Evolutionary conservation across 1,284 basidiomycete species (phyloP), one percentile per base, ranked within the genome.

Genomic region (Porogramme epimiltina): DNA sequence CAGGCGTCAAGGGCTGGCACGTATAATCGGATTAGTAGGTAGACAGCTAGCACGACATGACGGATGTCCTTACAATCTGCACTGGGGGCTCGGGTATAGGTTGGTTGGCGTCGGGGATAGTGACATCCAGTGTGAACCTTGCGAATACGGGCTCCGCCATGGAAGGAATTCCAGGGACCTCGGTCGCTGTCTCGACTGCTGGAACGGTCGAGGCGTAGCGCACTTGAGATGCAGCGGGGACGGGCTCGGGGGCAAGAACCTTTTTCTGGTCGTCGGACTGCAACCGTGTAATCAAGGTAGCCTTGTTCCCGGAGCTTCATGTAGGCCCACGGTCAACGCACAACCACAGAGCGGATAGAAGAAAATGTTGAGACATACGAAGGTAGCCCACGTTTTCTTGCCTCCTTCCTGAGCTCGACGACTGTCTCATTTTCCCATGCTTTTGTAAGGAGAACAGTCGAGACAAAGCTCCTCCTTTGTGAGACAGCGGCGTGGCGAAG

Each of bases 1-100:
- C 87, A 36, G 87, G 87, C 16, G 84, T 70, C 64, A 81, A 88
- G 4, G 89, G 89, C 89, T 91, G 59, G 47, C n/a, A 47, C 42
- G 42, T 59, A 45, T 23, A 45, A 38, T 36, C 33, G 20, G 9
- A 37, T 9, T 6, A 6, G 8, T 31, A 44, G 46, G 45, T 52
- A 52, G 50, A 36, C 37, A 41, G 49, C 51, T 43, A 19, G 25
- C 28, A 40, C 45, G 38, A 28, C 51, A 41, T 28, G 24, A 37
- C 36, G 24, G 9, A 15, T 22, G n/a, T 23, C 77, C 86, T 55
- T 62, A 91, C 89, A 52, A 88, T 79, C 66, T 83, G 81, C 20
- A 81, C 73, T 20, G 77, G 74, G 8, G 69, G 58, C 47, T 77
- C 73, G 4, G 75, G 73, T 18, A 66, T 62, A 6, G 73, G 74